A percentile compares a stretch with the other conserved stretches of the same genome.
Conservation (phyloP, 129 eudicot species). For the Ambrosia trifida region DNA sequence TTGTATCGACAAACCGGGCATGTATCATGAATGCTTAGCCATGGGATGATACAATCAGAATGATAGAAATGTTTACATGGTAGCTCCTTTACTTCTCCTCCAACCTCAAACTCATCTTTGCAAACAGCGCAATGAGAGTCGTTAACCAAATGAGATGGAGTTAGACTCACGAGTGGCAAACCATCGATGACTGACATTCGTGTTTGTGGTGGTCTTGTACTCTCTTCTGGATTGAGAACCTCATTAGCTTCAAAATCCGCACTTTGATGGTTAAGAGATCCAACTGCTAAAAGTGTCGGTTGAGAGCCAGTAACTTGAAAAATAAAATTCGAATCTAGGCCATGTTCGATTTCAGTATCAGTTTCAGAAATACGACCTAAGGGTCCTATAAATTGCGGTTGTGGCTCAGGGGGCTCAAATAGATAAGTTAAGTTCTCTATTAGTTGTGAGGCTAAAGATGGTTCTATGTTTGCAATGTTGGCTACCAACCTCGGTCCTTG, state of each 20-base stretch:
- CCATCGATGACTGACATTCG: constrained; percentile 43
- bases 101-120: constrained; percentile 72
- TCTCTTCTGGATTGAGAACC: constrained; percentile 33
- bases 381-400: constrained; percentile 24
- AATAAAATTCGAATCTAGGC: constrained; percentile 37
- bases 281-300: constrained; percentile 19
- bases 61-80: constrained; percentile 83
- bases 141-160: constrained; percentile 40
- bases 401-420: constrained; percentile 47
- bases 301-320: constrained; percentile 47
- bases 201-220: constrained; percentile 40
- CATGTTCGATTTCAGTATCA: constrained; percentile 29
- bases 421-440: constrained; percentile 49
- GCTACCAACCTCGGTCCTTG: constrained; percentile 42
- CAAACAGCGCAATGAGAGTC: constrained; percentile 71
- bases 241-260: constrained; percentile 14
- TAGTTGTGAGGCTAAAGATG: constrained; percentile 38
- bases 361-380: constrained; percentile 16
- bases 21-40: constrained; percentile 59
- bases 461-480: constrained; percentile 41
- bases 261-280: constrained; percentile 18
- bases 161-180: constrained; percentile 47
- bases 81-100: constrained; percentile 52
- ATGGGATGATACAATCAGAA: constrained; percentile 66
- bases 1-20: constrained; percentile 80